Evolutionary conservation across 805 yeast genomes (phyloP).

Genomic region (Wickerhamomyces pijperi): DNA sequence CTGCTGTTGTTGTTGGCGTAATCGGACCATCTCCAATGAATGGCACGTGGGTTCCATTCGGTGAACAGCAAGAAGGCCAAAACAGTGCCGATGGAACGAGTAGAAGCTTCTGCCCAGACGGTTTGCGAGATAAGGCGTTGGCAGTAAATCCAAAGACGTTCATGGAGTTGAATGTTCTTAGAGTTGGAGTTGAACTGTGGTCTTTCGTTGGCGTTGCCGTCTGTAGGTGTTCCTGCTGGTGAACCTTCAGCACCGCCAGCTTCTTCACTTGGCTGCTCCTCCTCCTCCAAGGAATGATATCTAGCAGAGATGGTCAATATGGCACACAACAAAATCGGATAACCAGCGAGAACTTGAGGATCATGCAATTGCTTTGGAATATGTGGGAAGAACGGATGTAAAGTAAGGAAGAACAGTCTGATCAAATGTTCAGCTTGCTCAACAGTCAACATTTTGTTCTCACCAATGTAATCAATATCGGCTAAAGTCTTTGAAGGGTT

Average conservation of each 20-base stretch:
- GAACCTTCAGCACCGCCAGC: neutral
- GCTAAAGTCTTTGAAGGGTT: constrained; percentile 29
- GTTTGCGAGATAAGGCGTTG: constrained; percentile 75
- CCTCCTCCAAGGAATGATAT: constrained; percentile 49
- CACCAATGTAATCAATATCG: constrained; percentile 57
- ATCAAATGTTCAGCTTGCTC: constrained; percentile 48
- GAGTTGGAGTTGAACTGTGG: constrained; percentile 19
- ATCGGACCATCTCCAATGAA: constrained; percentile 81
- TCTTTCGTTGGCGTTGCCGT: neutral
- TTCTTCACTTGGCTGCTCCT: constrained; percentile 9
- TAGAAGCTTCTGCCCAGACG: constrained; percentile 90
- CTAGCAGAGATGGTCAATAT: constrained; percentile 72
- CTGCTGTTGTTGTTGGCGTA: constrained; percentile 47
- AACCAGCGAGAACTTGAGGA: constrained; percentile 55
- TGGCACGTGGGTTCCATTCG: constrained; percentile 94
- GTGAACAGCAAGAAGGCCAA: constrained; percentile 76
- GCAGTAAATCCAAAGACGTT: constrained; percentile 73
- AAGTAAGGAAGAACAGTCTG: constrained; percentile 53
- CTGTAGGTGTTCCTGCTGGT: no score
- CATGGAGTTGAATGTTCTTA: constrained; percentile 57
- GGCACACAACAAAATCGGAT: constrained; percentile 74
- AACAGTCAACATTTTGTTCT: constrained; percentile 45
- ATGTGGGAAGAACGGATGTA: constrained; percentile 89
- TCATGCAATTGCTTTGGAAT: constrained; percentile 66
- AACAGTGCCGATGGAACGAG: constrained; percentile 78